A percentile compares a stretch with the other conserved stretches of the same genome.
Conservation (phyloP, 495 filamentous ascomycete species). For the Penicillium egyptiacum region DNA sequence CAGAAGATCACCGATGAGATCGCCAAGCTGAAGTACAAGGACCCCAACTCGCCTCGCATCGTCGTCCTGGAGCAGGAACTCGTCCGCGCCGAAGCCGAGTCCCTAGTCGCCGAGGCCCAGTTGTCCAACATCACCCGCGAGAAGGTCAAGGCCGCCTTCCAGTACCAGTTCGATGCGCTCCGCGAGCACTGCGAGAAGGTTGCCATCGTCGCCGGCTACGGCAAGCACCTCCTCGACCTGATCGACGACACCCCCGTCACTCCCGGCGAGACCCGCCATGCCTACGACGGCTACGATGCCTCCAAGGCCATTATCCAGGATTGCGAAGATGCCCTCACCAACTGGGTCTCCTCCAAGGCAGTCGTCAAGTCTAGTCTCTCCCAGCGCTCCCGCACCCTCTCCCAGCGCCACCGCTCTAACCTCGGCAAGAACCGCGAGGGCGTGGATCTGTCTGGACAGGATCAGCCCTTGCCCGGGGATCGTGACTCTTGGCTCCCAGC, state of each 20-base stretch:
- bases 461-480: constrained; percentile 72
- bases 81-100: constrained; percentile 96
- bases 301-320: constrained; percentile 99
- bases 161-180: constrained; percentile 97
- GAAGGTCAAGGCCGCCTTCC: constrained; percentile 97
- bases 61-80: constrained; percentile 98
- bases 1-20: constrained; percentile 99
- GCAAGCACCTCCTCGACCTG: constrained; percentile 93
- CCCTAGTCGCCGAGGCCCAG: constrained; percentile 95
- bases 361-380: constrained; percentile 83
- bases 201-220: constrained; percentile 94
- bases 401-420: constrained; percentile 74
- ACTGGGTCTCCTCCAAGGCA: constrained; percentile 91
- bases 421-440: constrained; percentile 58
- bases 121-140: constrained; percentile 98
- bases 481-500: constrained; percentile 90
- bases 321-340: constrained; percentile 94
- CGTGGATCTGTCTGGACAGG: constrained; percentile 80
- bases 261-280: constrained; percentile 91
- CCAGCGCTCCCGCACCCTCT: constrained; percentile 78
- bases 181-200: constrained; percentile 98
- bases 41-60: constrained; percentile 95
- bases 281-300: constrained; percentile 97
- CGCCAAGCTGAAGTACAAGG: constrained; percentile 98
- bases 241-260: constrained; percentile 97